Base-by-base conservation (phyloP, 139 green algal genomes). In the Chlamydomonas incerta region DNA sequence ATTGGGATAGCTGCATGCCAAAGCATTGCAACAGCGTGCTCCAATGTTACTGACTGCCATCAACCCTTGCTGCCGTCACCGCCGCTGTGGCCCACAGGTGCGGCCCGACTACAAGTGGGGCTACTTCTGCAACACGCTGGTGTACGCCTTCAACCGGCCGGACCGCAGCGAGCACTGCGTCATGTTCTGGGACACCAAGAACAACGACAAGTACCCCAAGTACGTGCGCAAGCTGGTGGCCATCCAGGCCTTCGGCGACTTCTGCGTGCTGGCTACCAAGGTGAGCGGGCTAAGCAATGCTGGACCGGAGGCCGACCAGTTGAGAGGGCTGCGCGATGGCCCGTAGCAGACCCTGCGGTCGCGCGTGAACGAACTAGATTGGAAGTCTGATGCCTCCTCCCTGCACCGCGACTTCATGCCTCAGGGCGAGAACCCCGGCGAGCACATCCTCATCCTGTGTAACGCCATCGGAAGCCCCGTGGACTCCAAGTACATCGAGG, bases 381-480 rank as follows among this genome's bases (percentile, higher is more conserved):
- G 52, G 52, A 60, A 13, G 24, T 68, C n/a, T n/a, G 21, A 68
- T 8, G 60, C 24, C 24, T 68, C 17, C 60, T 68, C 21, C 60
- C 24, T 68, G 24, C 29, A 31, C n/a, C n/a, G n/a, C n/a, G n/a
- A n/a, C n/a, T n/a, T n/a, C n/a, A n/a, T n/a, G 6, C 21, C 23
- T 67, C 88, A 93, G 88, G 90, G 92, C 35, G 94, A 97, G 74
- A 91, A 94, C 76, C 62, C 87, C 21, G 89, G 87, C 29, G 91
- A 97, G 88, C 92, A 92, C 85, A 92, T 96, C 70, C 80, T 98
- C 72, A 95, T 97, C 68, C 84, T 98, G 34, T 98, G 95, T 86
- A 95, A 98, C 75, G 90, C 92, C 86, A 98, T 98, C 80, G 95
- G 95, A 15, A 94, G 80, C 10, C 94, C 95, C n/a, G 82, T 97